Conservation (phyloP, 179 eudicot genomes). For the Amaranthus tricolor region DNA sequence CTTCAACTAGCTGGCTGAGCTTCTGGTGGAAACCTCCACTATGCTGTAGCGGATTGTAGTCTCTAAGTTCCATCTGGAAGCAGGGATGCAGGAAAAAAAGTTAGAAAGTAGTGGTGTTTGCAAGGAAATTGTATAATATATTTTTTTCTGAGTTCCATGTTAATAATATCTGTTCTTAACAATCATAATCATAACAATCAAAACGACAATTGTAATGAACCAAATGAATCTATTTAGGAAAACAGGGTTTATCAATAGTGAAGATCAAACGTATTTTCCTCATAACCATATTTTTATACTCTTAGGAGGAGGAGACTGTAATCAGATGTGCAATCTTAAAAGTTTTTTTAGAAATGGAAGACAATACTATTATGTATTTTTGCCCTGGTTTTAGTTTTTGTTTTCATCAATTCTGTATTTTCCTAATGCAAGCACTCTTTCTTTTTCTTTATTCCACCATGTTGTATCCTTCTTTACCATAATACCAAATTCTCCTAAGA, state of each 20-base stretch:
- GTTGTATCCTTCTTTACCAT: no score
- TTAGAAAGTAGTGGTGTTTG: background rate
- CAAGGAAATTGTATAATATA: background rate
- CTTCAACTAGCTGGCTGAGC: slow-evolving; percentile 58
- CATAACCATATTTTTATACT: background rate
- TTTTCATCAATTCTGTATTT: no score
- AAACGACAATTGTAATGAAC: background rate
- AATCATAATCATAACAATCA: background rate
- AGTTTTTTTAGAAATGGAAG: no score
- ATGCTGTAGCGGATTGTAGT: slow-evolving; percentile 72
- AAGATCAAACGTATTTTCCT: background rate
- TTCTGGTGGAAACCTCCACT: slow-evolving; percentile 70
- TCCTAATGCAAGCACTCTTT: no score
- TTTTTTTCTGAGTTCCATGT: background rate
- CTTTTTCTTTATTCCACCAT: no score
- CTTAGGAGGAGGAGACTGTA: background rate
- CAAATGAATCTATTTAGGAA: background rate
- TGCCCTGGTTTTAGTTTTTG: no score
- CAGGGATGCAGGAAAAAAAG: slow-evolving; percentile 17
- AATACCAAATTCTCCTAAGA: no score
- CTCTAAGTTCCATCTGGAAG: slow-evolving; percentile 60
- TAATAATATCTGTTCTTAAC: background rate
- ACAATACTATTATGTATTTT: no score
- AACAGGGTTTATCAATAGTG: background rate
- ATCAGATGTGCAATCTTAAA: no score